These are phyloP conservation scores for Claviceps sorghi DNA, from an alignment of 2,329 filamentous ascomycete genomes.

Conservation along the genomic window DNA sequence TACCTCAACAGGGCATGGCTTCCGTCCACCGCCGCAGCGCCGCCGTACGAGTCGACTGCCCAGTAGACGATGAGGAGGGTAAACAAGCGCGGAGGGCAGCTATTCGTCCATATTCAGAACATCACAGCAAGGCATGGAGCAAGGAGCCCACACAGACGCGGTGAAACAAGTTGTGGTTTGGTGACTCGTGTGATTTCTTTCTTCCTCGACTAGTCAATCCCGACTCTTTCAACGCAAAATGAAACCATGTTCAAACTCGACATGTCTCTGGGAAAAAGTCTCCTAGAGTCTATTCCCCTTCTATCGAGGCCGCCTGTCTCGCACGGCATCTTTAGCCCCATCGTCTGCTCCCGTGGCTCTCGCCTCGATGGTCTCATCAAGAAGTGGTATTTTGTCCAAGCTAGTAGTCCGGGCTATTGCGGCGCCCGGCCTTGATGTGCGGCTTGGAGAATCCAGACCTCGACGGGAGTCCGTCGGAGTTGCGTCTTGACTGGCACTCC, in stretches of 20 bases:
- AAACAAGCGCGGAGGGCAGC: background rate
- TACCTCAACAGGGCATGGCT: background rate
- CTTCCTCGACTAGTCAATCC: background rate
- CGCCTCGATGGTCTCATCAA: conserved; percentile 29
- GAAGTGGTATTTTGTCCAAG: conserved; percentile 42
- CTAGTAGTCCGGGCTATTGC: conserved; percentile 13
- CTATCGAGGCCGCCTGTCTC: conserved; percentile 29
- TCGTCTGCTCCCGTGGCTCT: conserved; percentile 29
- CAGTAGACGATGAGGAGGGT: background rate
- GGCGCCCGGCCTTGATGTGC: conserved; percentile 8
- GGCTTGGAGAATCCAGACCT: conserved; percentile 3
- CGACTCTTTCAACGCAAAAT: background rate
- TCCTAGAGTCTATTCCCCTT: background rate
- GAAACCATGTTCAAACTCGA: background rate
- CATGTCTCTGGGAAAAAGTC: background rate
- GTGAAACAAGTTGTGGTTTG: background rate
- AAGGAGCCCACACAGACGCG: background rate
- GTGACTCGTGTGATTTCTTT: background rate
- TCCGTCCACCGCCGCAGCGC: background rate
- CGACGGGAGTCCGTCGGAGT: background rate
- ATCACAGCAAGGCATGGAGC: background rate
- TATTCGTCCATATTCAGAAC: background rate
- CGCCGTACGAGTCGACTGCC: background rate
- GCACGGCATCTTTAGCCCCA: conserved; percentile 29
- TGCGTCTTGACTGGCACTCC: background rate